A percentile compares a stretch with the other conserved stretches of the same genome.
phyloP scores from a whole-genome alignment of 2,329 filamentous ascomycete genomes.

The Neofusicoccum parvum region DNA sequence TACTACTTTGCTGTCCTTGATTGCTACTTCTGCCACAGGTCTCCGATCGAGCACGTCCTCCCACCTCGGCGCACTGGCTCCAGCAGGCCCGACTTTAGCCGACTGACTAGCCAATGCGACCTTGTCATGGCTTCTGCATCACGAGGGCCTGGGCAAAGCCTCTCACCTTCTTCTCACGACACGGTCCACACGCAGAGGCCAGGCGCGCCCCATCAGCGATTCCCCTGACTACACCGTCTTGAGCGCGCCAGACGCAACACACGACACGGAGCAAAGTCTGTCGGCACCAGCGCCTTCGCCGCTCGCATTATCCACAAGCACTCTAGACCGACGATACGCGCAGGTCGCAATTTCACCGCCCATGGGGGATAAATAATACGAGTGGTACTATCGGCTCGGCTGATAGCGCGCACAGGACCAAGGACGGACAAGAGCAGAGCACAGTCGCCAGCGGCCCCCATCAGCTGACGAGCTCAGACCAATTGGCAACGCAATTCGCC shows the following conservation, averaged over 20 bases:
- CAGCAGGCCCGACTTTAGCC: not conserved
- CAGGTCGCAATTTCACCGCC: conserved; percentile 14
- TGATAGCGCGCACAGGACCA: conserved; percentile 6
- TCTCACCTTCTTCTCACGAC: not conserved
- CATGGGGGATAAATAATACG: conserved; percentile 7
- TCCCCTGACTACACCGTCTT: conserved; percentile 19
- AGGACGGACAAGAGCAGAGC: not conserved
- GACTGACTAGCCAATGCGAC: not conserved
- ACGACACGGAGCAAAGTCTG: not conserved
- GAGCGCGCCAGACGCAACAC: not conserved
- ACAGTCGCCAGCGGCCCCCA: not conserved
- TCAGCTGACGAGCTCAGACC: conserved; percentile 9
- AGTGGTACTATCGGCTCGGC: conserved; percentile 11
- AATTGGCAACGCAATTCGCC: not conserved
- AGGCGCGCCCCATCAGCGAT: not conserved
- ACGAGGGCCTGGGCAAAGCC: conserved; percentile 7
- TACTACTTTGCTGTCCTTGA: not conserved
- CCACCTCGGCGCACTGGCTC: conserved; percentile 1
- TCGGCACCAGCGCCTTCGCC: not conserved
- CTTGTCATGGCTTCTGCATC: not conserved
- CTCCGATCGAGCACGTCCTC: not conserved
- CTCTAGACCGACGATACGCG: not conserved
- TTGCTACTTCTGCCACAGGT: conserved; percentile 14
- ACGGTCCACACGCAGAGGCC: conserved; percentile 11
- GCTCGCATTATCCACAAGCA: not conserved